A percentile compares a stretch with the other conserved stretches of the same genome.
Evolutionary conservation across 148 eudicot species (phyloP).

Genomic region (Drosera capensis): DNA sequence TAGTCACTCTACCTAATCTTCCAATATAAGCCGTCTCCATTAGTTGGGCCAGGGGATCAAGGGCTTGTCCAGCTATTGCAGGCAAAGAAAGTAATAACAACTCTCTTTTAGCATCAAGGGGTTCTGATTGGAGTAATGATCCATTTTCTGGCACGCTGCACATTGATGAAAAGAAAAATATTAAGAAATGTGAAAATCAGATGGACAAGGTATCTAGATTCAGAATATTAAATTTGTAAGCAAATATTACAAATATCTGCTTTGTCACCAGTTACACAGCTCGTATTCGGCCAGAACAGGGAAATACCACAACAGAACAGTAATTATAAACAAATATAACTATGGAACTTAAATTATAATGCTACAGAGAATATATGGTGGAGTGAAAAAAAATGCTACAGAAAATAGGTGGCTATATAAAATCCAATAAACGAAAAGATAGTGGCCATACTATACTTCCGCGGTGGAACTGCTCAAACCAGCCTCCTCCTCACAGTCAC

Average conservation of each 20-base stretch:
- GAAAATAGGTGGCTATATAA: background rate
- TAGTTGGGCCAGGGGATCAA: slow-evolving; percentile 81
- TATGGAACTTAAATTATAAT: too few species aligned
- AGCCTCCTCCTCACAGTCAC: slow-evolving; percentile 10
- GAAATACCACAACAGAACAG: too few species aligned
- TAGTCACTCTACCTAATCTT: slow-evolving; percentile 43
- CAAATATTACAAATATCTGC: too few species aligned
- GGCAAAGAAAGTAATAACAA: slow-evolving; percentile 63
- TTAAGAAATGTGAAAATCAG: background rate
- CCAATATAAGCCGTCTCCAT: slow-evolving; percentile 98
- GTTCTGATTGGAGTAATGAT: slow-evolving; percentile 12
- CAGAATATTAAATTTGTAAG: background rate
- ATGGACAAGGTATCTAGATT: background rate
- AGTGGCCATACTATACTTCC: slow-evolving; percentile 15
- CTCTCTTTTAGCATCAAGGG: slow-evolving; percentile 30
- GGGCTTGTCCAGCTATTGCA: slow-evolving; percentile 81
- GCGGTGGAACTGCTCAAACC: slow-evolving; percentile 9
- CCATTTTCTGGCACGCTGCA: slow-evolving; percentile 22
- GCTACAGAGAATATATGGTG: background rate
- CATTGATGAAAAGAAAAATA: slow-evolving; percentile 6
- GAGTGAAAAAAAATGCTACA: background rate
- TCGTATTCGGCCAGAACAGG: too few species aligned
- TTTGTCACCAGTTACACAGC: too few species aligned
- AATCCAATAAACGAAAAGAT: background rate
- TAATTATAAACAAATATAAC: too few species aligned